Evolutionary conservation across 345 rosid species (phyloP), one percentile per base, ranked within the genome.

Genomic region (Excoecaria agallocha): DNA sequence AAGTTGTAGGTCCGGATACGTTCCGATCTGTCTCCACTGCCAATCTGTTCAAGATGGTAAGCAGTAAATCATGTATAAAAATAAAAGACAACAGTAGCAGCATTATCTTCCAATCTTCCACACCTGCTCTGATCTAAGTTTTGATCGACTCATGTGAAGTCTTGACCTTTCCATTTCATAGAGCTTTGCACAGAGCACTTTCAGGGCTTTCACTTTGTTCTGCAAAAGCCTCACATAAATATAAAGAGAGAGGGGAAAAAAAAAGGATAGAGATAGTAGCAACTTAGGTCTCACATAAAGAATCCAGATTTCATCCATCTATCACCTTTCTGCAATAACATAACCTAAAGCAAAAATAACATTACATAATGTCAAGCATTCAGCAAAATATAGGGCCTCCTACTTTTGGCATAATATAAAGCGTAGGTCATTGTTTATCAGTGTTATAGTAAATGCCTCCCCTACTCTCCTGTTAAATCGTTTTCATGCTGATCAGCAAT

Each of bases 191-290:
- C 98, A 93, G 13, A 91, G 84, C 78, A 93, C 93, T 79, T 90
- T 91, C 13, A 93, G 91, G 45, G 96, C 99, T 81, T 90, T 95
- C 66, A 96, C 90, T 80, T 87, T 95, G 88, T 95, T 95, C 98
- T 95, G 80, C 48, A 7, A 74, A 51, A 50, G 61, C 70, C 56
- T 39, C 72, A 72, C 71, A 20, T 41, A 60, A 48, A 22, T 19
- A 19, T 48, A 50, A 54, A 39, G 24, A 62, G 22, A 25, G n/a
- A 48, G 41, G 45, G 19, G 67, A 58, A 19, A 1, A 60, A 55
- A 19, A 17, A 55, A 11, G 25, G 25, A 55, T 22, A 68, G 37
- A 45, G 6, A 22, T 12, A 5, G 13, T 24, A 46, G 43, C 57
- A 60, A 72, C 30, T 17, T 30, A 37, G 48, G 12, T 46, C 10